phyloP scores from a whole-genome alignment of 176 grass and related monocot genomes.

The Eleusine coracana region DNA sequence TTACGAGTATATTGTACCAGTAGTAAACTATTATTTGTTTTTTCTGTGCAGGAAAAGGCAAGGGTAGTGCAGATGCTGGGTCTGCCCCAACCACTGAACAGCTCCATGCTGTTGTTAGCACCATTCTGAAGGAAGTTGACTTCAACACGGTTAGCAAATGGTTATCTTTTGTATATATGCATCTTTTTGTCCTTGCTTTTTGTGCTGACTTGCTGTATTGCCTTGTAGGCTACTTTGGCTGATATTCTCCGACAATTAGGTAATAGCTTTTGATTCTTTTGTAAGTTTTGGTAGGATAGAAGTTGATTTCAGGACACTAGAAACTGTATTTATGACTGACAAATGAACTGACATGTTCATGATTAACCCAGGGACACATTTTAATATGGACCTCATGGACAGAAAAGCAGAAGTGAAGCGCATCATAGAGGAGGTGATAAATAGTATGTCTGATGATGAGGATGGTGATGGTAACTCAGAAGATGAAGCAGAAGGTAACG shows the following conservation, averaged over 20 bases:
- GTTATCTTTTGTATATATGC: slow-evolving; percentile 24
- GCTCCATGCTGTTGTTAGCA: slow-evolving; percentile 76
- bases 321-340: background rate
- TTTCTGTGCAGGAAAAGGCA: slow-evolving; percentile 67
- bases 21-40: slow-evolving; percentile 6
- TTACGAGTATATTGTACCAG: background rate
- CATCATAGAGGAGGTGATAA: slow-evolving; percentile 92
- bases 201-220: slow-evolving; percentile 24
- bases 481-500: slow-evolving; percentile 47
- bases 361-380: slow-evolving; percentile 66
- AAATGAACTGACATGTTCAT: background rate
- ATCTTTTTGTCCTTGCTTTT: background rate
- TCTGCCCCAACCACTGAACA: slow-evolving; percentile 68
- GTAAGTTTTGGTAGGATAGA: background rate
- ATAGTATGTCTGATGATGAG: slow-evolving; percentile 83
- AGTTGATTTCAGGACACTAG: background rate
- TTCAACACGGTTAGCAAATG: slow-evolving; percentile 78
- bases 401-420: slow-evolving; percentile 87
- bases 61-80: slow-evolving; percentile 47
- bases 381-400: slow-evolving; percentile 85
- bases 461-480: slow-evolving; percentile 59
- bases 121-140: slow-evolving; percentile 96
- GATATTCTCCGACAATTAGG: slow-evolving; percentile 97
- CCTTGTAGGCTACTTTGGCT: slow-evolving; percentile 81
- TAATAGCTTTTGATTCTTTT: slow-evolving; percentile 34